A percentile compares a stretch with the other conserved stretches of the same genome.
Conservation (phyloP, 2,329 filamentous ascomycete genomes). For the Epichloe coenophiala region DNA sequence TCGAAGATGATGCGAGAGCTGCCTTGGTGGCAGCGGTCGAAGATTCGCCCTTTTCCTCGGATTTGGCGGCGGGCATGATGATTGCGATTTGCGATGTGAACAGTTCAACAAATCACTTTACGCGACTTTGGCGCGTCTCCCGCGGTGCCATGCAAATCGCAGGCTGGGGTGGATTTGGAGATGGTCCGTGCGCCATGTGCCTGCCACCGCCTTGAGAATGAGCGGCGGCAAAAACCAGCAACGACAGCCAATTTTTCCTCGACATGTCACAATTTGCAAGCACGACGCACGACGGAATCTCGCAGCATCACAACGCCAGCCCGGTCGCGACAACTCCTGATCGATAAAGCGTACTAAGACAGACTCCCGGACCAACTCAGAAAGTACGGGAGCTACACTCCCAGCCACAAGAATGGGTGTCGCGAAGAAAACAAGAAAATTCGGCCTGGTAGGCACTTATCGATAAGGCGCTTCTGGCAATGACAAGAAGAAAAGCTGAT, state of each 20-base stretch:
- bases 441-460: constrained; percentile 45
- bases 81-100: constrained; percentile 11
- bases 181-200: constrained; percentile 16
- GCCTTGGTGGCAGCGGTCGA: constrained; percentile 47
- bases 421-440: constrained; percentile 84
- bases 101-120: constrained; percentile 18
- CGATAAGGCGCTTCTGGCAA: constrained; percentile 14
- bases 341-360: too few relatives aligned
- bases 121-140: constrained; percentile 24
- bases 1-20: constrained; percentile 34
- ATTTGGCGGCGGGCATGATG: constrained; percentile 40
- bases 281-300: neutral
- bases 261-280: neutral
- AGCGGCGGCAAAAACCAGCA: constrained; percentile 5
- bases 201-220: constrained; percentile 14
- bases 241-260: constrained; percentile 5
- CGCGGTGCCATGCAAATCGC: neutral
- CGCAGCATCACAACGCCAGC: neutral
- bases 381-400: neutral
- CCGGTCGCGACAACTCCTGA: neutral
- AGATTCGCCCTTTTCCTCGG: constrained; percentile 44
- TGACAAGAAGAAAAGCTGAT: neutral
- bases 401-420: constrained; percentile 54
- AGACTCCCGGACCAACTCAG: neutral
- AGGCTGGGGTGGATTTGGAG: neutral